phyloP scores from a whole-genome alignment of 2,329 filamentous ascomycete genomes.

The Leptodontidium sp. region DNA sequence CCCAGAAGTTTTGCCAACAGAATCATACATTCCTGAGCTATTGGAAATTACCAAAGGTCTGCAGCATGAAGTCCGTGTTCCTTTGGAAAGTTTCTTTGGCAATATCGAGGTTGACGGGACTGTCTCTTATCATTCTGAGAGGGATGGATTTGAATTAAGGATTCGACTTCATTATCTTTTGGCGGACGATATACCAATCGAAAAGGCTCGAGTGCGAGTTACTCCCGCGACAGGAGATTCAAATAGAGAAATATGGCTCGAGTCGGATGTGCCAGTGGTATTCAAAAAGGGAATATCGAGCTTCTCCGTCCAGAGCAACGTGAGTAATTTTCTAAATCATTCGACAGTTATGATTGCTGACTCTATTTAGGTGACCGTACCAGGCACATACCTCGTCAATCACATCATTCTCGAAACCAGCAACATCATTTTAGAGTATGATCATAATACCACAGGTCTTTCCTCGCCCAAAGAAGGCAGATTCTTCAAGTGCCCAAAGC shows the following conservation, averaged over 20 bases:
- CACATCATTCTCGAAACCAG: conserved; percentile 70
- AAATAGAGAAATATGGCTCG: conserved; percentile 72
- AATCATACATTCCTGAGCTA: conserved; percentile 45
- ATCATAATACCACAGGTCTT: conserved; percentile 57
- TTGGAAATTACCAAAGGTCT: conserved; percentile 48
- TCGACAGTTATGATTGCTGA: conserved; percentile 42
- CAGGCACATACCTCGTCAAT: conserved; percentile 79
- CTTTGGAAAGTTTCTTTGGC: conserved; percentile 77
- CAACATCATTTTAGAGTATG: conserved; percentile 72
- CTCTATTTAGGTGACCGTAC: conserved; percentile 62
- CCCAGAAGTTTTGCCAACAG: conserved; percentile 34
- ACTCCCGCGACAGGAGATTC: conserved; percentile 62
- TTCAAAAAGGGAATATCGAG: conserved; percentile 56
- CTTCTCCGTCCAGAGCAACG: conserved; percentile 55
- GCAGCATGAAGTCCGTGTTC: conserved; percentile 69
- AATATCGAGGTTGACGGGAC: conserved; percentile 72
- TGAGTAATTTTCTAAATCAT: conserved; percentile 43
- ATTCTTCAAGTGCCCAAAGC: conserved; percentile 65
- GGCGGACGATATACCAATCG: conserved; percentile 72
- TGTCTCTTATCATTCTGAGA: conserved; percentile 72
- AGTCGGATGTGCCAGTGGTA: conserved; percentile 51
- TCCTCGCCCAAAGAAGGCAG: conserved; percentile 31
- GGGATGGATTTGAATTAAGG: conserved; percentile 77
- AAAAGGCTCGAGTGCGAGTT: conserved; percentile 71
- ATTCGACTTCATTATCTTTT: conserved; percentile 77